Percentiles rank a stretch among this genome's conserved stretches.
These are phyloP conservation scores for Debaryomyces subglobosus DNA, from an alignment of 1,139 yeast species.

Conservation along the genomic window DNA sequence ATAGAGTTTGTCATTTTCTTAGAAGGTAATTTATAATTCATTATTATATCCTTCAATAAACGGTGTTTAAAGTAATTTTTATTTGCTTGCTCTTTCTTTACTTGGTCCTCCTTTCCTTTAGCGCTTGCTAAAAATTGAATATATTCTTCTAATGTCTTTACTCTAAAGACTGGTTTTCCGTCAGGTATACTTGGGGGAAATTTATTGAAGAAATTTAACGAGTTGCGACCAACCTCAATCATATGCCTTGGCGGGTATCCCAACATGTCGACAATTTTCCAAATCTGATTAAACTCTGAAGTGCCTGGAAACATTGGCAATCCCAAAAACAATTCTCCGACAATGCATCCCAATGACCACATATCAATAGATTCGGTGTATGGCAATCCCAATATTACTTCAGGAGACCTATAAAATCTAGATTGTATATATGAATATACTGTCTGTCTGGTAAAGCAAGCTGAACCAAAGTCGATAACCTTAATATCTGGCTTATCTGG, in stretches of 20 bases:
- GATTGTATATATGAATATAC: slow-evolving; percentile 94
- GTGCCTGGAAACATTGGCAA: slow-evolving; percentile 95
- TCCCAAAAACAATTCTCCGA: slow-evolving; percentile 91
- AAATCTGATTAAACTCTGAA: slow-evolving; percentile 88
- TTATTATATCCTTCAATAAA: slow-evolving; percentile 71
- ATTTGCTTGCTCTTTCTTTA: slow-evolving; percentile 72
- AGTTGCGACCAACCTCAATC: slow-evolving; percentile 92
- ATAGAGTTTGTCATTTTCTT: slow-evolving; percentile 66
- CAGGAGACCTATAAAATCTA: slow-evolving; percentile 94
- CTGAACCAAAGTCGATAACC: slow-evolving; percentile 95
- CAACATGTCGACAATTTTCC: slow-evolving; percentile 78
- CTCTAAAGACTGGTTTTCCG: slow-evolving; percentile 32
- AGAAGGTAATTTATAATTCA: slow-evolving; percentile 73
- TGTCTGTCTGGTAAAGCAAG: slow-evolving; percentile 90
- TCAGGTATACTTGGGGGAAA: slow-evolving; percentile 26
- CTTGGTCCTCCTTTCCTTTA: slow-evolving; percentile 51
- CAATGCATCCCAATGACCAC: slow-evolving; percentile 98
- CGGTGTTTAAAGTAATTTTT: slow-evolving; percentile 82
- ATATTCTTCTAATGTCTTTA: slow-evolving; percentile 41
- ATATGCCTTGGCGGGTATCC: slow-evolving; percentile 94
- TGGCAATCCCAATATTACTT: slow-evolving; percentile 88
- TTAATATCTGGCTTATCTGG: slow-evolving; percentile 88
- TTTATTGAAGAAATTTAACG: slow-evolving; percentile 69
- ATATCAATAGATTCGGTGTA: slow-evolving; percentile 92
- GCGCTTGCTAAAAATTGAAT: slow-evolving; percentile 36